Conservation (phyloP, 768 basidiomycete genomes). For the Tylopilus felleus region DNA sequence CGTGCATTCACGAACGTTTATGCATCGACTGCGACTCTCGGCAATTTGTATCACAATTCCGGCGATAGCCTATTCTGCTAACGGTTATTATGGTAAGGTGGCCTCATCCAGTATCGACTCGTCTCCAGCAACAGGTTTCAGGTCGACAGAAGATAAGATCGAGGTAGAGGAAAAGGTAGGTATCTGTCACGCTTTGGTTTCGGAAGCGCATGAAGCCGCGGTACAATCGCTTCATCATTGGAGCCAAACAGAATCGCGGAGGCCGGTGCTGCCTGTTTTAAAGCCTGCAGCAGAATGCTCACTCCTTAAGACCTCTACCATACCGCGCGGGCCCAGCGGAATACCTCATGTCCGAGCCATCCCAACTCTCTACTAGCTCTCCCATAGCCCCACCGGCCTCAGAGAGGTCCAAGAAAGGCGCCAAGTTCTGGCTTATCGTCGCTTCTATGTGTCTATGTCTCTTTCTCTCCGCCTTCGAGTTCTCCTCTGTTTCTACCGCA, state of each 20-base stretch:
- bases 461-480: conserved; percentile 1
- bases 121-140: neutral
- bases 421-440: neutral
- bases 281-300: neutral
- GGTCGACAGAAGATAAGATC: neutral
- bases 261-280: neutral
- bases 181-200: neutral
- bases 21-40: too few species aligned
- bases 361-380: neutral
- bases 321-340: neutral
- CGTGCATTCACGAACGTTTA: too few species aligned
- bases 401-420: neutral
- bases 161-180: neutral
- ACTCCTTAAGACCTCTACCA: too few species aligned
- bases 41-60: too few species aligned
- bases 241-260: too few species aligned
- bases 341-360: neutral
- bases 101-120: neutral
- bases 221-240: neutral
- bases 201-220: neutral
- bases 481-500: neutral
- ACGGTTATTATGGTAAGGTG: too few species aligned
- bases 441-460: neutral
- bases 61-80: too few species aligned
- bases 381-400: neutral